Evolutionary conservation across 2,329 filamentous ascomycete species (phyloP).

Genomic region (Corynespora cassiicola): DNA sequence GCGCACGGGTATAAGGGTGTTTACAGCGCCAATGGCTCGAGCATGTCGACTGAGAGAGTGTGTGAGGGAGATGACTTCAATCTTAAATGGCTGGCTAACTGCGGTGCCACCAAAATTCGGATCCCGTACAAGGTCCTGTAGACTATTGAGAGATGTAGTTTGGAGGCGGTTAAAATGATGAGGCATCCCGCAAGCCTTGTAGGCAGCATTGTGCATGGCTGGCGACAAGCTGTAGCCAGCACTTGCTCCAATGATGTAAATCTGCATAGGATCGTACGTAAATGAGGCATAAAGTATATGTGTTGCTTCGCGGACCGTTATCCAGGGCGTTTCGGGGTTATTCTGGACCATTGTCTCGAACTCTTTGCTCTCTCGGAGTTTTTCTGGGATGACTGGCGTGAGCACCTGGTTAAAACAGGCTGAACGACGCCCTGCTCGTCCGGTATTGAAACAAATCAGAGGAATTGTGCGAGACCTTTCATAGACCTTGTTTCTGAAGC

Average conservation of each 20-base stretch:
- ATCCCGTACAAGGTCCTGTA: slow-evolving; percentile 70
- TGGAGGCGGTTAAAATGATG: slow-evolving; percentile 72
- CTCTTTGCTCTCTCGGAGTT: slow-evolving; percentile 42
- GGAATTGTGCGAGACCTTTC: slow-evolving; percentile 56
- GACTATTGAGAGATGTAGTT: slow-evolving; percentile 65
- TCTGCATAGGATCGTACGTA: slow-evolving; percentile 71
- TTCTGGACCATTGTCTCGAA: slow-evolving; percentile 45
- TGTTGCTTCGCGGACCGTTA: slow-evolving; percentile 70
- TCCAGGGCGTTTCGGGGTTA: slow-evolving; percentile 50
- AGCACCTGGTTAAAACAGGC: slow-evolving; percentile 71
- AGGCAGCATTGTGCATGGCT: slow-evolving; percentile 77
- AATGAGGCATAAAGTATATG: slow-evolving; percentile 71
- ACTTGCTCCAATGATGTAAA: slow-evolving; percentile 77
- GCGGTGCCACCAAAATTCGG: slow-evolving; percentile 75
- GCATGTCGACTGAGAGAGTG: slow-evolving; percentile 75
- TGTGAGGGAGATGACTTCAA: slow-evolving; percentile 70
- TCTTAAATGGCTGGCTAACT: slow-evolving; percentile 76
- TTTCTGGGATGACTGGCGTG: slow-evolving; percentile 64
- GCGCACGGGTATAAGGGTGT: slow-evolving; percentile 76
- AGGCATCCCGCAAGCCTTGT: slow-evolving; percentile 70
- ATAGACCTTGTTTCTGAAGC: slow-evolving; percentile 60
- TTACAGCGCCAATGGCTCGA: slow-evolving; percentile 76
- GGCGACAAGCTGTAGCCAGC: slow-evolving; percentile 77
- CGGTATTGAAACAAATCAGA: slow-evolving; percentile 70
- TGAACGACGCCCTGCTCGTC: slow-evolving; percentile 67